Conservation (phyloP, 73 alveolate species). For the Symbiodinium natans region DNA sequence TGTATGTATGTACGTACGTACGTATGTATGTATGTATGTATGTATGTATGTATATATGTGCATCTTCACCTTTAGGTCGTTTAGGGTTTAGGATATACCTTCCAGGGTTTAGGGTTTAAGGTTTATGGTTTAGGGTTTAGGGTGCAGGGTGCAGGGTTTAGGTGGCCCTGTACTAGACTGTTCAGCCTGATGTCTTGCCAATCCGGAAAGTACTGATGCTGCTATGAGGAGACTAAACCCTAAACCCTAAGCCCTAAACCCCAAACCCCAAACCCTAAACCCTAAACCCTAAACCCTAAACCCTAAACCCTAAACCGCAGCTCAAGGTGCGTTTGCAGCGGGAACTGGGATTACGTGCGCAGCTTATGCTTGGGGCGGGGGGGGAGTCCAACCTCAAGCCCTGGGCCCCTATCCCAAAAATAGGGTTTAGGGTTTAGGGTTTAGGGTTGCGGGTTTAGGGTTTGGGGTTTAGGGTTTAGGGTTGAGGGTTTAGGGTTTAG, state of each 20-base stretch:
- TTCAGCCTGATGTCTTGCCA: no score
- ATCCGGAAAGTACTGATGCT: no score
- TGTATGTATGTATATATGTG: no score
- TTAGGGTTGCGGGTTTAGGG: neutral
- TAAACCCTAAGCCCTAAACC: no score
- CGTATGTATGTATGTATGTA: no score
- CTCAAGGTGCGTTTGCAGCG: conserved; percentile 4
- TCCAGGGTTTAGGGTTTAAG: neutral
- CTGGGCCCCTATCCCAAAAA: no score
- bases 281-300: neutral
- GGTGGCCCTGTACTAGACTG: no score
- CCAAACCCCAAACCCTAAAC: neutral
- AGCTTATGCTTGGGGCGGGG: neutral
- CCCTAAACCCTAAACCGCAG: no score
- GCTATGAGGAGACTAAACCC: no score
- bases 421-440: neutral
- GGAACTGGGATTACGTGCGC: conserved; percentile 3
- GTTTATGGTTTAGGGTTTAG: neutral
- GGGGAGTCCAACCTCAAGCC: no score
- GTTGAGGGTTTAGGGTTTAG: neutral
- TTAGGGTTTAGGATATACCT: neutral
- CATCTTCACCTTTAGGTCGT: no score
- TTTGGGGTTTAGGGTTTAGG: neutral
- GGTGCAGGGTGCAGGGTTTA: neutral
- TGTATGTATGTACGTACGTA: no score